Base-by-base conservation (phyloP, 331 rosid species). In the Stylosanthes scabra region DNA sequence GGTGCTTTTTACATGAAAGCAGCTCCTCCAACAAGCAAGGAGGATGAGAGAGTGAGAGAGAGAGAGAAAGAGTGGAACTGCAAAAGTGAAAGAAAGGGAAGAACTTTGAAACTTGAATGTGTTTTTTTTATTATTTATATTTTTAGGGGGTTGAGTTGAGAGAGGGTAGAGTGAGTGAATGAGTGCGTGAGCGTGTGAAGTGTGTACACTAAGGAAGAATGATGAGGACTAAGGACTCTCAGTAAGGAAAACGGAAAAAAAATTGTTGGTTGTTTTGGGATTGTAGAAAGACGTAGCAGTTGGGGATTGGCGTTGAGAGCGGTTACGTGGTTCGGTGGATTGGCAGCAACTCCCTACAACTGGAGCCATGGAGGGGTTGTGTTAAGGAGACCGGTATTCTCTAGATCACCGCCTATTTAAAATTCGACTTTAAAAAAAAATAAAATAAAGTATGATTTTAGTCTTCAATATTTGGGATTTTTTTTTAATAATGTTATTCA, bases 51-150 rank as follows among this genome's bases (percentile, higher is more conserved):
- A 62, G 55, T 42, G 54, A 49, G 16, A 47, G 52, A 68, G 74
- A 37, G 20, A 77, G 77, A 29, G 72, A 49, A 7, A 47, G 52
- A 49, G 55, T 12, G 4, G 57, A 15, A 51, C 10, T 5, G 16
- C 10, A 52, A 74, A 74, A 74, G 75, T 52, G 58, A 60, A 9
- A 56, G 76, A 60, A 45, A 67, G 73, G 46, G 20, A 77, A 72
- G 41, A n/a, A 78, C 82, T 79, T n/a, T 20, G 25, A 20, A 78
- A 78, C 72, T 80, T 60, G 83, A 80, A 80, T 74, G 71, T 29
- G 37, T 37, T 72, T 64, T 31, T 16, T 15, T 45, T 20, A 20
- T 20, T 20, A 20, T 20, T 20, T 20, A 20, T 20, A 20, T 20
- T 20, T 20, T 20, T 20, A 20, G 25, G 50, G 50, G 10, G 78